These are phyloP conservation scores for Ramicandelaber brevisporus DNA, from an alignment of 192 early-diverging fungal genomes.

Conservation along the genomic window DNA sequence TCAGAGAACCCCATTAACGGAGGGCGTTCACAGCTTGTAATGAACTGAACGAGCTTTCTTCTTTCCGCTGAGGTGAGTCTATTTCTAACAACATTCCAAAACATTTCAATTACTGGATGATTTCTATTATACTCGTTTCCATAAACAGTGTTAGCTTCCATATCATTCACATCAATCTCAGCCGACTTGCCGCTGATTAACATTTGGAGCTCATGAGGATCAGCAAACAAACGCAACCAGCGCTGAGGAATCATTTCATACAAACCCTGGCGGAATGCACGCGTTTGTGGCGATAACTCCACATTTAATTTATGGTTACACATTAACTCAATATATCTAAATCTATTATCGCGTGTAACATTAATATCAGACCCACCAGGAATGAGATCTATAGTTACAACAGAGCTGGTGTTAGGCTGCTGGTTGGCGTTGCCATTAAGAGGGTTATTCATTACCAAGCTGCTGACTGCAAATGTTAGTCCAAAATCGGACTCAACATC, in stretches of 20 bases:
- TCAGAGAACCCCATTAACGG: conserved; percentile 72
- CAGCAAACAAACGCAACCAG: conserved; percentile 83
- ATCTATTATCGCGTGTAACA: conserved; percentile 68
- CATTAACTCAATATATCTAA: conserved; percentile 67
- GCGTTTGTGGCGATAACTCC: conserved; percentile 47
- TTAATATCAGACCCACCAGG: conserved; percentile 46
- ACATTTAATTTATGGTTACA: conserved; percentile 70
- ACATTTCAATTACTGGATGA: conserved; percentile 50
- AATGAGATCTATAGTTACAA: conserved; percentile 26
- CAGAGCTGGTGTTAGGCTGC: conserved; percentile 17
- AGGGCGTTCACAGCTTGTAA: conserved; percentile 73
- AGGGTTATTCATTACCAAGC: conserved; percentile 31
- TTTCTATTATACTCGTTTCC: conserved; percentile 31
- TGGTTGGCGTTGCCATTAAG: conserved; percentile 5
- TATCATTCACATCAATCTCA: conserved; percentile 52
- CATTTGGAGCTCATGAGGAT: conserved; percentile 66
- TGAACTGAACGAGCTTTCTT: conserved; percentile 50
- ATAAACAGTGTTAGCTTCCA: conserved; percentile 47
- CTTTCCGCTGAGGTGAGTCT: conserved; percentile 19
- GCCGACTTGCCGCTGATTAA: conserved; percentile 56
- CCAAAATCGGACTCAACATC: conserved; percentile 28
- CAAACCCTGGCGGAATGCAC: conserved; percentile 69
- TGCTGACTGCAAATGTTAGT: conserved; percentile 43
- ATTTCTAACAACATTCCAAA: conserved; percentile 35
- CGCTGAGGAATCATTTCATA: conserved; percentile 53